phyloP scores from a whole-genome alignment of 257 asterid species.

The Nicotiana sylvestris region DNA sequence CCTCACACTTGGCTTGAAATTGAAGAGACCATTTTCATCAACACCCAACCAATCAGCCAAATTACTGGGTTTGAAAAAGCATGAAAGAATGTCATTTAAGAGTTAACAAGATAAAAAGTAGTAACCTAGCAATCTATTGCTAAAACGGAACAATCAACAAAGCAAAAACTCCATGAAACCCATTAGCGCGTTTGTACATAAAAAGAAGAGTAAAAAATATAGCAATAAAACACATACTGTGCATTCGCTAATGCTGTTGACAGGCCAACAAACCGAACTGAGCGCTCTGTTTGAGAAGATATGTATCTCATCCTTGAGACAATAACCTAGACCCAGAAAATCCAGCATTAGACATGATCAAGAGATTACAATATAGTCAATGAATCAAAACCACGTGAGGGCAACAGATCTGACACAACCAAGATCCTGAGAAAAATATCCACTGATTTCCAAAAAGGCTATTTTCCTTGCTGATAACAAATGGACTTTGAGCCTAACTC shows the following conservation, averaged over 20 bases:
- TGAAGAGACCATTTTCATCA: conserved; percentile 86
- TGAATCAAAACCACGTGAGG: background rate
- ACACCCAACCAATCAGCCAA: conserved; percentile 99
- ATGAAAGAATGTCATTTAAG: background rate
- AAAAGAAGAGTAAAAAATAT: background rate
- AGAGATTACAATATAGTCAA: background rate
- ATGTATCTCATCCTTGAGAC: conserved; percentile 99
- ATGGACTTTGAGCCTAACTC: too few relatives aligned
- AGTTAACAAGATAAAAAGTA: background rate
- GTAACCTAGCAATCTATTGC: background rate
- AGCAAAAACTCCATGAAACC: background rate
- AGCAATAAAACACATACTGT: conserved; percentile 36
- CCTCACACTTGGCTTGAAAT: conserved; percentile 98
- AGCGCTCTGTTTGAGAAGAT: conserved; percentile 94
- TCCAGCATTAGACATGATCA: conserved; percentile 11
- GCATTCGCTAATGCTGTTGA: conserved; percentile 99
- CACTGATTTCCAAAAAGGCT: too few relatives aligned
- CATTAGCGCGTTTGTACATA: background rate
- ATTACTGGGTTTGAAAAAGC: conserved; percentile 48
- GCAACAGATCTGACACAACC: background rate
- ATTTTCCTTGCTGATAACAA: too few relatives aligned
- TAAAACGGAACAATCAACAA: background rate
- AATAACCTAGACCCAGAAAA: conserved; percentile 58
- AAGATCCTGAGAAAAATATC: too few relatives aligned
- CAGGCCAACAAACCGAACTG: conserved; percentile 89